Base-by-base conservation (phyloP, 352 stramenopile genomes). In the Globisporangium cylindrosporum region DNA sequence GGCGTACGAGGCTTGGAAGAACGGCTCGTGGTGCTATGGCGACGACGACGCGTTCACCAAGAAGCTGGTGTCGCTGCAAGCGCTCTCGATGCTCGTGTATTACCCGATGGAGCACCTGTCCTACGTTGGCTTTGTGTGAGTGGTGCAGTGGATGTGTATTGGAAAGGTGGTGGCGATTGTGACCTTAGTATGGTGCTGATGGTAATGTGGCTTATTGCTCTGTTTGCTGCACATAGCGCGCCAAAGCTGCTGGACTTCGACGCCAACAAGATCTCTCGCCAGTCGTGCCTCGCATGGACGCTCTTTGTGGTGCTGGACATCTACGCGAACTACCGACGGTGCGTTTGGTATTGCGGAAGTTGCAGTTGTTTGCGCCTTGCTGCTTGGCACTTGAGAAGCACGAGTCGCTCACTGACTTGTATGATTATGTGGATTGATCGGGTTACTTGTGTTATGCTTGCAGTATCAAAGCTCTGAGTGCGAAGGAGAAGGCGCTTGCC, bases 81-180 rank as follows among this genome's bases (percentile, higher is more conserved):
- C 82, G 63, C 80, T 91, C 70, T 92, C 85, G 22, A 95, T 95
- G 88, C 68, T 95, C 43, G 68, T 89, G 9, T 95, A 95, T 75
- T 92, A 95, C 74, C 88, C 88, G n/a, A 72, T 95, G 46, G 86
- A 95, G 66, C 86, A 95, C 71, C 72, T 91, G 38, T 92, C 88
- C 58, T 95, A 92, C 68, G 67, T 95, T 36, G 86, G 88, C 4
- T 95, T 90, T 73, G 84, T 95, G 87, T 94, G 68, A 64, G 84
- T 78, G 7, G 14, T 18, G 25, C 69, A n/a, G 64, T 60, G 55
- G 20, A 3, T 27, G 27, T 25, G 14, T 60, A 14, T n/a, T 53
- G 46, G 4, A 53, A 5, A 34, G 12, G 25, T 43, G 20, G 54
- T 43, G 18, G 15, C 5, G 54, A 25, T 43, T 46, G 10, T 59